Evolutionary conservation across 805 yeast species (phyloP), one percentile per base, ranked within the genome.

Genomic region (Tetrapisispora arboricola): DNA sequence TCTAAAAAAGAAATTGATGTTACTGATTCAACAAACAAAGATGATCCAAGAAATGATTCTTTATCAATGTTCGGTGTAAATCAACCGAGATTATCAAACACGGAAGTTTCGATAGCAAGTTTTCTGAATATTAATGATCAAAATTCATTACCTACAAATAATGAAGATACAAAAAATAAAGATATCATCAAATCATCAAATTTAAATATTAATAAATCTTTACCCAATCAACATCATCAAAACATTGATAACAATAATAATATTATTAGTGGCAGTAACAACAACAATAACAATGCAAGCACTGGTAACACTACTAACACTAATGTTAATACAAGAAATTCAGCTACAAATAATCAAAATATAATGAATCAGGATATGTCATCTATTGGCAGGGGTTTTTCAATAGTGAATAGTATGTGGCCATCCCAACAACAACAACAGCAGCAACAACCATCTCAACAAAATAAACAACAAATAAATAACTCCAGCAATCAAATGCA

Each of bases 361-460:
- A 13, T 32, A 16, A 32, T 32, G 18, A 20, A 20, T 13, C 27
- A 12, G 15, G 48, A 45, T 36, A 27, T 45, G 13, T 32, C 43
- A 11, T 20, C 38, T 13, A 36, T 57, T 16, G 54, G 56, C 6
- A 49, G 63, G 37, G 62, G 64, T 8, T 57, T 50, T 38, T 56
- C 61, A 7, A 56, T 60, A 13, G 55, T 60, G 9, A 58, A 58
- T 43, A 52, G 52, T 22, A 29, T 56, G 17, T 51, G 56, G 53
- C 51, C 48, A 16, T 50, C 34, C 27, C 49, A 39, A 43, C 49
- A 44, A 40, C 32, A 28, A 16, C 33, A 20, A 21, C 32, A 27
- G 29, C 39, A 36, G 10, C 27, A 35, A 27, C 35, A 32, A 27
- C 41, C 45, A 16, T 15, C 35, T 34, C 25, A 20, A 15, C 18